These are phyloP conservation scores for Radiomyces spectabilis DNA, from an alignment of 192 early-diverging fungal species.

Conservation along the genomic window DNA sequence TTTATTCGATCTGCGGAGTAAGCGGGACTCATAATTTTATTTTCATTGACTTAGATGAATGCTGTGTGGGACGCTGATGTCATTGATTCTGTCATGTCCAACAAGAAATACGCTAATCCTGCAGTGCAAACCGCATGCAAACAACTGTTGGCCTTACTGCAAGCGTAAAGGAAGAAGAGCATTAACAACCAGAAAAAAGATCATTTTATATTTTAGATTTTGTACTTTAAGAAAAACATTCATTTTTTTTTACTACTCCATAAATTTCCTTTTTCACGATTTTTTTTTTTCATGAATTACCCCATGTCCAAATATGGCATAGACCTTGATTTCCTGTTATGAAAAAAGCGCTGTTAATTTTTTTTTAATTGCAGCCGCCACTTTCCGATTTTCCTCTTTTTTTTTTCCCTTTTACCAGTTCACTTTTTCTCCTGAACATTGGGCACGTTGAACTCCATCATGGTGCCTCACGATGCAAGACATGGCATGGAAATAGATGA, in stretches of 20 bases:
- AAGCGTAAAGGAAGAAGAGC: too few species aligned
- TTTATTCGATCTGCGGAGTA: background rate
- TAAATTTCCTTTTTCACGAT: too few species aligned
- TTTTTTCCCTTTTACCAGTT: background rate
- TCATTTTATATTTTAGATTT: background rate
- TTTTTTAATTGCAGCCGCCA: too few species aligned
- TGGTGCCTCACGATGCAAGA: conserved; percentile 13
- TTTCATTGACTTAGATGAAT: conserved; percentile 2
- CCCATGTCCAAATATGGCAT: too few species aligned
- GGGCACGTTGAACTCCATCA: background rate
- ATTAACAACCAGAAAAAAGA: background rate
- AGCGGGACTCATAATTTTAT: background rate
- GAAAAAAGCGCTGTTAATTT: too few species aligned
- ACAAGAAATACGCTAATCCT: conserved; percentile 1
- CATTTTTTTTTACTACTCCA: too few species aligned
- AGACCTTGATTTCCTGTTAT: too few species aligned
- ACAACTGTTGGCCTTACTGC: conserved; percentile 6
- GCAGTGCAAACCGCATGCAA: conserved; percentile 1
- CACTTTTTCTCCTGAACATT: background rate
- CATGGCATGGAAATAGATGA: background rate
- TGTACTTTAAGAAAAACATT: too few species aligned
- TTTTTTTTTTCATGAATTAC: too few species aligned
- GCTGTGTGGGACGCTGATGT: conserved; percentile 4
- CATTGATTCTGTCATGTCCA: background rate
- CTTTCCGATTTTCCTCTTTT: background rate